Base-by-base conservation (phyloP, 306 rosid species). In the Dicorynia guianensis region DNA sequence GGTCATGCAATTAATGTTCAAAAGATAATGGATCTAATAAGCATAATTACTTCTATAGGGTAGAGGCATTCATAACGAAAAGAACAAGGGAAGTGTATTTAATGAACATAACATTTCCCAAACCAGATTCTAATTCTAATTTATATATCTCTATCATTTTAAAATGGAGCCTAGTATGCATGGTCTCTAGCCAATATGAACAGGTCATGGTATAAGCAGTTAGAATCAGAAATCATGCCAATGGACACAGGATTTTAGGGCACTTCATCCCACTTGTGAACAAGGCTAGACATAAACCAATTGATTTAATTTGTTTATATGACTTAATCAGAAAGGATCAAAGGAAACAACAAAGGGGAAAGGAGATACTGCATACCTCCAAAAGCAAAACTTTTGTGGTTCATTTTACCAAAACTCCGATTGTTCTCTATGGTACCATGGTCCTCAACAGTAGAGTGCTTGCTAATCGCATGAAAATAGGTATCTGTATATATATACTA, bases 61-160 rank as follows among this genome's bases (percentile, higher is more conserved):
- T 35, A 65, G 57, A 11, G 62, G 52, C 38, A 66, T 44, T 75
- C 58, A 66, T 76, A 52, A 17, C 0, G 6, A 19, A 30, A 73
- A 5, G 53, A 53, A 11, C 14, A 47, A 63, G 15, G 12, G 12
- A 39, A 70, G 54, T 17, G 11, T 38, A 62, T 11, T 17, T 62
- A 62, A 38, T 11, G 3, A n/a, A 62, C 8, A 49, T 39, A 62
- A 18, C 52, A 19, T 63, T 39, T 42, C 9, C 17, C 17, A 15
- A 40, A 63, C 50, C 35, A 17, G 50, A 40, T 63, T 39, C 11
- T 58, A 13, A 33, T 30, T 58, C 18, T 58, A 33, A 30, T 25
- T 25, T 25, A 25, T 57, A 1, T 43, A 43, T 2, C 9, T 57
- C n/a, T 57, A 25, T 39, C 38, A 57, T 5, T 57, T 57, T 57